Evolutionary conservation across 768 basidiomycete species (phyloP), one percentile per base, ranked within the genome.

Genomic region (Rhodosporidiobolus odoratus): DNA sequence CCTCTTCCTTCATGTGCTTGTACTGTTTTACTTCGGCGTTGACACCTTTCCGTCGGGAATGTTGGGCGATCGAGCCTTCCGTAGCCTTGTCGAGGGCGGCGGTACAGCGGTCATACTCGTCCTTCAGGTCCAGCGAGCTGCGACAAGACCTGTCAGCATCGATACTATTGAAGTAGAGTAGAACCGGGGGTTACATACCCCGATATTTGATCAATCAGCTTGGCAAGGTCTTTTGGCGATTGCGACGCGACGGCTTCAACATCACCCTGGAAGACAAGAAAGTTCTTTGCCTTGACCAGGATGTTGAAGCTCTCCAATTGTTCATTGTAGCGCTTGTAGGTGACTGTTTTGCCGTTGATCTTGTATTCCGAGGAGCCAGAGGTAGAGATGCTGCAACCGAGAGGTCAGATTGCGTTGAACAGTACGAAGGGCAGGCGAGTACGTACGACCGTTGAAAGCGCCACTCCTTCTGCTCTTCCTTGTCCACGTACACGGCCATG

Each of bases 251-350:
- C 91, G 3, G 92, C 91, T 81, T 99, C 96, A 40, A 99, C 96
- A 78, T 98, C 96, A 61, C 96, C 96, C 77, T 99, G 96, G 82
- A 99, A 98, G 17, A 98, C 96, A 62, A 98, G 88, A 77, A 98
- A 99, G 82, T 98, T 98, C 83, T 97, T 97, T 19, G 96, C 96
- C 81, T 96, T 97, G 77, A 98, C 93, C 57, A 98, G 89, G 77
- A 99, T 91, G 77, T 97, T 96, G 76, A 96, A 93, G 12, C 84
- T 82, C 65, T 89, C 84, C 34, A 99, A 88, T 19, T 91, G 89
- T 9, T 87, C 83, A 69, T 96, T 96, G 83, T 98, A 99, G 2
- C 86, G 86, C 19, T 88, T 84, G 79, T 94, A 94, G 0, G 92
- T 89, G 63, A 96, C 91, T 32, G 85, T 82, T 75, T 84, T 86